phyloP scores from a whole-genome alignment of 352 stramenopile species.

The Globisporangium ultimum region DNA sequence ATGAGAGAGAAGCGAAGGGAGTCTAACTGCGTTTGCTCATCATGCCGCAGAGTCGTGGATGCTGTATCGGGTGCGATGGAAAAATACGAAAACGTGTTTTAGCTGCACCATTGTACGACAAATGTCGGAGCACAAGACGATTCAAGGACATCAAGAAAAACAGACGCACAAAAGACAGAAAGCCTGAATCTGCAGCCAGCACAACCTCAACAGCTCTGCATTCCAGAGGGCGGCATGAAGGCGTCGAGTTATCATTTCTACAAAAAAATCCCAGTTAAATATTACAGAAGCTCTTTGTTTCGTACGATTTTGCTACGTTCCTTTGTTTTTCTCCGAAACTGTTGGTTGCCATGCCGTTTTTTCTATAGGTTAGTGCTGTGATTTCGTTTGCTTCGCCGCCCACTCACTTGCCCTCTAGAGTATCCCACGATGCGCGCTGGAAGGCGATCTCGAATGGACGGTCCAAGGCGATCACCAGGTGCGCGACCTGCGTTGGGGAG shows the following conservation, averaged over 20 bases:
- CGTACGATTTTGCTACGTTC: not conserved
- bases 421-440: slow-evolving; percentile 66
- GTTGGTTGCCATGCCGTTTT: no score
- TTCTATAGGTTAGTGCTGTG: no score
- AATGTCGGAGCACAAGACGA: not conserved
- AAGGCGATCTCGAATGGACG: slow-evolving; percentile 59
- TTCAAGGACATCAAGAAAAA: not conserved
- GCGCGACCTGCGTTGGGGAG: slow-evolving; percentile 41
- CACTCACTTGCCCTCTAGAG: slow-evolving; percentile 17
- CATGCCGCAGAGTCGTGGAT: slow-evolving; percentile 62
- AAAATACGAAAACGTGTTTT: slow-evolving; percentile 86
- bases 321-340: no score
- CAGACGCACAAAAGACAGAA: not conserved
- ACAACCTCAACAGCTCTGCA: not conserved
- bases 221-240: not conserved
- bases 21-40: no score
- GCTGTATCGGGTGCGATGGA: slow-evolving; percentile 86
- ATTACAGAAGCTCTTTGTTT: not conserved
- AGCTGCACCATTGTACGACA: slow-evolving; percentile 2
- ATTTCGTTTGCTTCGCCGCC: no score
- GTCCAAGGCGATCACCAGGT: slow-evolving; percentile 29
- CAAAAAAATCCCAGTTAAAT: not conserved
- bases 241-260: not conserved
- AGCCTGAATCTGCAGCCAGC: not conserved
- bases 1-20: not conserved